These are phyloP conservation scores for Auriscalpium orientale DNA, from an alignment of 768 basidiomycete genomes.

Conservation along the genomic window DNA sequence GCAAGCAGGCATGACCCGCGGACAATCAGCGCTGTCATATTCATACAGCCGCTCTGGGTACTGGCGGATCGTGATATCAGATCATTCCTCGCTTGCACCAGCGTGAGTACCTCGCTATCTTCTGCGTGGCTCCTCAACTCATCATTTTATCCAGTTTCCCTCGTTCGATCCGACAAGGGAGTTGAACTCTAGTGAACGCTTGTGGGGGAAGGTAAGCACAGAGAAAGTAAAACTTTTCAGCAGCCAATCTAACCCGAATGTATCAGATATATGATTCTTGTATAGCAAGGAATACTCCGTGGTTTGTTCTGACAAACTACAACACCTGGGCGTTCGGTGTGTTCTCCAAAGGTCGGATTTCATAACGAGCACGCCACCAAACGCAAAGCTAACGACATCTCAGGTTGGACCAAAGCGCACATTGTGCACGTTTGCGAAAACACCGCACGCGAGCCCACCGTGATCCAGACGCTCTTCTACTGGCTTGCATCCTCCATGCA, in stretches of 20 bases:
- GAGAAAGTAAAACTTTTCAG: not conserved
- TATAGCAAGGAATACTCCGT: constrained; percentile 9
- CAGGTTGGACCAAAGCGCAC: constrained; percentile 10
- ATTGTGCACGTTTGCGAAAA: constrained; percentile 3
- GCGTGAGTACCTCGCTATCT: not conserved
- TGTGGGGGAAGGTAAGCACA: constrained; percentile 5
- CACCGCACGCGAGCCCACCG: constrained; percentile 1
- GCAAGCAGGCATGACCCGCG: not conserved
- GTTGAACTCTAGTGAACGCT: not conserved
- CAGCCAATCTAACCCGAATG: not conserved
- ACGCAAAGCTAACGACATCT: not conserved
- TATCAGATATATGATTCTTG: constrained; percentile 17
- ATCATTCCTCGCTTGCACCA: not conserved
- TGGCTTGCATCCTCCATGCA: constrained; percentile 14
- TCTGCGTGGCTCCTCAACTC: not conserved
- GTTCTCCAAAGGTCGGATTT: constrained; percentile 13
- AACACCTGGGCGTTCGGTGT: constrained; percentile 18
- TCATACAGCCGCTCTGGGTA: constrained; percentile 12
- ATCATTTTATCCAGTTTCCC: constrained; percentile 5
- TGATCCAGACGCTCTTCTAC: constrained; percentile 9
- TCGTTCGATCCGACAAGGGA: not conserved
- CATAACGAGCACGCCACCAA: not conserved
- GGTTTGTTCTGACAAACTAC: constrained; percentile 19
- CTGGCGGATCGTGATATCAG: not conserved
- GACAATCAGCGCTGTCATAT: no score